Conservation (phyloP, 2,329 filamentous ascomycete genomes). For the Leptographium radiaticola region DNA sequence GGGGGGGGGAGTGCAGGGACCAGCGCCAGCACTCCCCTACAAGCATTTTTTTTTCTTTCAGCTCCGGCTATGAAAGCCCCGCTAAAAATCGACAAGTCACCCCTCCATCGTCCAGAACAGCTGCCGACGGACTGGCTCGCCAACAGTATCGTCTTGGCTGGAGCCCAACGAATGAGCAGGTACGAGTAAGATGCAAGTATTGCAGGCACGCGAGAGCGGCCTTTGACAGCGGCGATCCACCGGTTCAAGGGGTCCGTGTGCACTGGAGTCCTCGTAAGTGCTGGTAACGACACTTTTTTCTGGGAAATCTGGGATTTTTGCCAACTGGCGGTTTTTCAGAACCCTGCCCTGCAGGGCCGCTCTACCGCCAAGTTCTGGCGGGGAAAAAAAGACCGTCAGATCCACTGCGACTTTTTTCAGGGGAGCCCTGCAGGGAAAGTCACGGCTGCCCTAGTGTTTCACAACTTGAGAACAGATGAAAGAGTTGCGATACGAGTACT, state of each 20-base stretch:
- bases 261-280: no score
- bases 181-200: no score
- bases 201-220: background rate
- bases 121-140: background rate
- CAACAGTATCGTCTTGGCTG: background rate
- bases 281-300: no score
- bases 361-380: no score
- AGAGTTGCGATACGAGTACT: background rate
- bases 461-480: background rate
- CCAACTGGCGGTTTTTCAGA: no score
- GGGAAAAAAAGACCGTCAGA: background rate
- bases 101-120: background rate
- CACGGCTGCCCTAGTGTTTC: background rate
- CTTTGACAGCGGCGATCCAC: background rate
- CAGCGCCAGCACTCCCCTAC: no score
- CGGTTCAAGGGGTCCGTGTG: background rate
- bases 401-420: background rate
- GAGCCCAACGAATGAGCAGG: background rate
- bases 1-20: no score
- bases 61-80: no score
- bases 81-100: no score
- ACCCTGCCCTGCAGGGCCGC: no score
- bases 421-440: background rate
- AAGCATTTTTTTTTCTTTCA: no score
- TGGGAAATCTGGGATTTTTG: no score